Evolutionary conservation across 139 green algal species (phyloP).

Genomic region (Deuterostichococcus epilithicus): DNA sequence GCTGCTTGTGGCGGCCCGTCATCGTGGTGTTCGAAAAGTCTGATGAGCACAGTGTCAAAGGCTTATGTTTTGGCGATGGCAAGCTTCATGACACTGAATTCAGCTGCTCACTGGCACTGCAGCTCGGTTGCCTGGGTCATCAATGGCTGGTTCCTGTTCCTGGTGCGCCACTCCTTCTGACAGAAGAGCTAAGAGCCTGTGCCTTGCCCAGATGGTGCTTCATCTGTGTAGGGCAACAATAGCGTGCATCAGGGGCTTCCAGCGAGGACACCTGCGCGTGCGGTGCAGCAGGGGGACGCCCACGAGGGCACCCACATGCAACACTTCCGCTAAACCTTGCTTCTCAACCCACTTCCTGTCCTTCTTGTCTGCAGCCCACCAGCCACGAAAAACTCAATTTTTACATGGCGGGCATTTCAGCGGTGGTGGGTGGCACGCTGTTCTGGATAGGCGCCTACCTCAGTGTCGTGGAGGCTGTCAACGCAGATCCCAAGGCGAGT

Average conservation of each 20-base stretch:
- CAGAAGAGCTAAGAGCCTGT: no score
- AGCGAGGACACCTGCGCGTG: no score
- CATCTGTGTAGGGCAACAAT: no score
- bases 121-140: background rate
- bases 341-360: no score
- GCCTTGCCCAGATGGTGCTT: no score
- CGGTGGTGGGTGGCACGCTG: slow-evolving; percentile 3
- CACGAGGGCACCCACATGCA: no score
- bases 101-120: background rate
- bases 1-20: no score
- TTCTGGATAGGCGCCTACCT: slow-evolving; percentile 4
- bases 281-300: no score
- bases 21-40: no score
- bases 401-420: background rate
- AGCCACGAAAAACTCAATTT: background rate
- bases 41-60: background rate
- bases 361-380: background rate
- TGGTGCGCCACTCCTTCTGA: background rate
- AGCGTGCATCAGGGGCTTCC: no score
- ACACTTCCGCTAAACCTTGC: no score
- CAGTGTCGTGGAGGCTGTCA: slow-evolving; percentile 8
- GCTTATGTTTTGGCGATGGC: no score
- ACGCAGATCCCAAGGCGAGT: background rate
- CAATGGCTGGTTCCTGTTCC: slow-evolving; percentile 1
- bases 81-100: background rate